Evolutionary conservation across 306 rosid genomes (phyloP), one percentile per base, ranked within the genome.

Genomic region (Boehmeria nivea): DNA sequence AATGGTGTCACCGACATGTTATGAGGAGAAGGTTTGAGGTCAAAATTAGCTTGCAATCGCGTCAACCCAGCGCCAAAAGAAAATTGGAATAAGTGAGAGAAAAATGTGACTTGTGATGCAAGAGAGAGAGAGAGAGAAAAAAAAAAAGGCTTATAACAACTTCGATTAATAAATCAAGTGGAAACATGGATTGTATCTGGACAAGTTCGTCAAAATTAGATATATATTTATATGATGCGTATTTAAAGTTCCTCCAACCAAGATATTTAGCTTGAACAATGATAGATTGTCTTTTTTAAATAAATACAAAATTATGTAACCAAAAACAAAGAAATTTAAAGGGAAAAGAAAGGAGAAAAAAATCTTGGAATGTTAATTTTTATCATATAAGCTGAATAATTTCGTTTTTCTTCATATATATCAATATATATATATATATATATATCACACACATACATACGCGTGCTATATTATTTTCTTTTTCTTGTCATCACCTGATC

Each of bases 141-240:
- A 17, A 20, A 57, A 10, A 38, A 23, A 33, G 43, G 59, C 16
- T 31, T 31, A 4, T 37, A 57, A 38, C 59, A 37, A 14, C 34
- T 22, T 38, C 22, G 13, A 57, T 13, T 12, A 38, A 7, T 33
- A 10, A 57, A 54, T 21, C 5, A 20, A 54, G 18, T 57, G 48
- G 31, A 40, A 57, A 57, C 61, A 57, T 14, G 5, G 14, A 39
- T 21, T 37, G 34, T 15, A 23, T 12, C 8, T 57, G 49, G 34
- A 57, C 36, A 57, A 24, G 21, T 57, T 37, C 37, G 19, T 33
- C 19, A 38, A 37, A 37, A 57, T 47, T 39, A 57, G 48, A 11
- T 21, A 39, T 37, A 13, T 22, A 6, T 37, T n/a, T n/a, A n/a
- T 1, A 40, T 11, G 45, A 18, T 54, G 25, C 13, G 59, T 51